A percentile compares a stretch with the other conserved stretches of the same genome.
These are phyloP conservation scores for Geosmithia morbida DNA, from an alignment of 2,329 filamentous ascomycete genomes.

Conservation along the genomic window DNA sequence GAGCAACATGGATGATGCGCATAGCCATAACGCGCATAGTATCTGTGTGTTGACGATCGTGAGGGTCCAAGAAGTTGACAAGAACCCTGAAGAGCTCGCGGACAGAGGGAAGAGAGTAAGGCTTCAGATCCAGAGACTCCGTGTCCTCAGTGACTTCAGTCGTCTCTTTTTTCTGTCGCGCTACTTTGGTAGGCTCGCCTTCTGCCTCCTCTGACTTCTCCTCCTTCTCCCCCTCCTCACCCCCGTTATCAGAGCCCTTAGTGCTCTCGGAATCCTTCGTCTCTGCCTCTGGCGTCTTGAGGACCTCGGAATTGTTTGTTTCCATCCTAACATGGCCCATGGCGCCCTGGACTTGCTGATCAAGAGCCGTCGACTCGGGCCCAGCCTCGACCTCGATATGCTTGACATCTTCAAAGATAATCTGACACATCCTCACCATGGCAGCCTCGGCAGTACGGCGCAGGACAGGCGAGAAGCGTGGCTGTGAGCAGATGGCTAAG, in stretches of 20 bases:
- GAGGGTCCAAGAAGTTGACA: conserved; percentile 84
- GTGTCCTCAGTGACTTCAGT: conserved; percentile 15
- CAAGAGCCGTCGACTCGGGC: conserved; percentile 49
- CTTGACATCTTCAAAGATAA: conserved; percentile 89
- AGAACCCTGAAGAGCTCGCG: conserved; percentile 87
- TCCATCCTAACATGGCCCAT: conserved; percentile 75
- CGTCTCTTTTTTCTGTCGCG: not conserved
- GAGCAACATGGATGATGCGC: conserved; percentile 89
- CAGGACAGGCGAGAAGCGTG: conserved; percentile 78
- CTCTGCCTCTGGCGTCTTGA: conserved; percentile 2
- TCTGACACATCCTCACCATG: conserved; percentile 98
- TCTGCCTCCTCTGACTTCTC: conserved; percentile 6
- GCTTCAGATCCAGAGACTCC: conserved; percentile 50
- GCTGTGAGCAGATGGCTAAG: conserved; percentile 91
- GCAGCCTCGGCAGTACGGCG: conserved; percentile 86
- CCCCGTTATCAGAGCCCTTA: not conserved
- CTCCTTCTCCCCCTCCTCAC: not conserved
- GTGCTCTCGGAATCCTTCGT: conserved; percentile 1
- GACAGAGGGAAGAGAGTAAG: conserved; percentile 90
- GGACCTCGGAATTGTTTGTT: conserved; percentile 11
- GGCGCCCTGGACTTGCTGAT: conserved; percentile 52
- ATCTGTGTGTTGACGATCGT: conserved; percentile 85
- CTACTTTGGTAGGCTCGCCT: conserved; percentile 1
- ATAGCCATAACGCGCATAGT: conserved; percentile 95
- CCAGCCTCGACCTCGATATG: conserved; percentile 66